Evolutionary conservation across 768 basidiomycete genomes (phyloP), one percentile per base, ranked within the genome.

Genomic region (Tricholoma bakamatsutake): DNA sequence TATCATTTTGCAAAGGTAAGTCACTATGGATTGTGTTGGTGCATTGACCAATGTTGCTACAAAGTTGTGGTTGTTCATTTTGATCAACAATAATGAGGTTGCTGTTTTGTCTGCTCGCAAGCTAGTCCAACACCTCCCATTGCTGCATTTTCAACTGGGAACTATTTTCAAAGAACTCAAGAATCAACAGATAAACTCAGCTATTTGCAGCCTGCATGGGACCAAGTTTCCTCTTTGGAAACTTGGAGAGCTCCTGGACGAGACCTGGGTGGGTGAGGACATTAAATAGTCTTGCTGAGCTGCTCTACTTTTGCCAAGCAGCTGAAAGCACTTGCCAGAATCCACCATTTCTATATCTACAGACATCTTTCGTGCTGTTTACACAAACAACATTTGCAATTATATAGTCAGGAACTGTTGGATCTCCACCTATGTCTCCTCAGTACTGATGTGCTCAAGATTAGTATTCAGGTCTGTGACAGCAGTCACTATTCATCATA

Each of bases 201-300:
- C 48, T 50, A 61, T 61, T 46, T 12, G 49, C 18, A 50, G 59
- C 35, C 54, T 62, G 35, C 34, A 47, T 52, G 31, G 57, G 15
- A 42, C 62, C 3, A 35, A 47, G 11, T 61, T 59, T 48, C 59
- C 63, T 1, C 57, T 65, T 17, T 62, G 58, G 54, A 60, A 64
- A 30, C 52, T 66, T n/a, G 53, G 55, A 5, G 58, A 59, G 52
- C 59, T 68, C 12, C 54, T 65, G 4, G 60, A 57, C 9, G 65
- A 66, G 46, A 59, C 59, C 18, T 68, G 64, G 67, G 39, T 66
- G 6, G 57, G 61, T 21, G 63, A 68, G 43, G 59, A 64, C 52
- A 24, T 57, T 62, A 27, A 65, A 68, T 59, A 57, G 53, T 13
- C 45, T 63, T 11, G 9, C 49, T 5, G 62, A 68, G 33, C 53